Evolutionary conservation across 2,329 filamentous ascomycete genomes (phyloP).

Genomic region (Ustulina deusta): DNA sequence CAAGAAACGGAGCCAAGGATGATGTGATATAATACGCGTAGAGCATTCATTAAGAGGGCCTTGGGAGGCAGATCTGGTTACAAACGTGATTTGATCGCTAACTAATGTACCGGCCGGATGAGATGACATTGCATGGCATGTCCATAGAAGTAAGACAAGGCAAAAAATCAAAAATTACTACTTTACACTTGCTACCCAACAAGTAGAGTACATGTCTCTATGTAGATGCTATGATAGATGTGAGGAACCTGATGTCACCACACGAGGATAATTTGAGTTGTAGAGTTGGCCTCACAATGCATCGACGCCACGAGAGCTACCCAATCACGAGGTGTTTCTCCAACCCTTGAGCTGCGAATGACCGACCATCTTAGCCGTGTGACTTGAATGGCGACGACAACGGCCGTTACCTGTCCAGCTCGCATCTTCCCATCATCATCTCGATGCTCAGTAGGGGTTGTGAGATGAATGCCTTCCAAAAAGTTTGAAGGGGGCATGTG

Average conservation of each 20-base stretch:
- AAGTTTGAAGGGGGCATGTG: background rate
- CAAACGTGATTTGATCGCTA: slow-evolving; percentile 20
- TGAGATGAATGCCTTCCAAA: background rate
- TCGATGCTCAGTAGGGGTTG: background rate
- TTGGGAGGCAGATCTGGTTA: slow-evolving; percentile 14
- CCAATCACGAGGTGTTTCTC: slow-evolving; percentile 23
- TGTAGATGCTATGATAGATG: background rate
- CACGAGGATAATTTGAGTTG: slow-evolving; percentile 3
- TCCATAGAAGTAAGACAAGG: background rate
- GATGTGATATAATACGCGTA: slow-evolving; percentile 24
- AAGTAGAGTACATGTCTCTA: background rate
- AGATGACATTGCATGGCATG: background rate
- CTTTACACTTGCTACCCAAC: slow-evolving; percentile 14
- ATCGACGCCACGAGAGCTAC: slow-evolving; percentile 11
- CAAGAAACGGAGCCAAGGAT: slow-evolving; percentile 23
- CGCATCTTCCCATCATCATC: background rate
- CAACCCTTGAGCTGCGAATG: slow-evolving; percentile 3
- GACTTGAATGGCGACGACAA: slow-evolving; percentile 1
- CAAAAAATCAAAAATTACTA: background rate
- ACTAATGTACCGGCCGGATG: background rate
- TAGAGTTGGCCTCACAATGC: background rate
- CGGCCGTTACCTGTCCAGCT: background rate
- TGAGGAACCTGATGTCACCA: slow-evolving; percentile 8
- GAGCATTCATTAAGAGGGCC: slow-evolving; percentile 13
- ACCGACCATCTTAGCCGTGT: background rate